Conservation (phyloP, 768 basidiomycete species). For the Podaxis mareebaensis region DNA sequence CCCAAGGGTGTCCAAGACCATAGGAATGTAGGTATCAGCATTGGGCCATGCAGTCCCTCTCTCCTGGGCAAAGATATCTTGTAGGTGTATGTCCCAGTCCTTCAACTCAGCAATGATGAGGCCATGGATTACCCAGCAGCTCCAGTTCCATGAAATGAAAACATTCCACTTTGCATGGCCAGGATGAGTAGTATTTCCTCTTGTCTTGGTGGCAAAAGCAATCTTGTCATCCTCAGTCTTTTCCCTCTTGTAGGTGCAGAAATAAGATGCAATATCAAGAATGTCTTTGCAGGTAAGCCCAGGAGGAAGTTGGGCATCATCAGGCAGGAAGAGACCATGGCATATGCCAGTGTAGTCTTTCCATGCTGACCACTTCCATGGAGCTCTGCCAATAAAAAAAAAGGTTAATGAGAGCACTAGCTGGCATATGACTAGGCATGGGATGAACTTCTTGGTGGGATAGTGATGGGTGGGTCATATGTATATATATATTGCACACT, state of each 20-base stretch:
- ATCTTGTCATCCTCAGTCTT: conserved; percentile 14
- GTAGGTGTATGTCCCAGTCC: neutral
- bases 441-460: neutral
- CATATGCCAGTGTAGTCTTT: conserved; percentile 19
- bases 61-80: neutral
- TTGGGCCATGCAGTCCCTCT: neutral
- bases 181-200: neutral
- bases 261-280: conserved; percentile 19
- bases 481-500: neutral
- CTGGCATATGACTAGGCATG: neutral
- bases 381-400: neutral
- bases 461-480: neutral
- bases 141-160: neutral
- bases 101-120: neutral
- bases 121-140: neutral
- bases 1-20: neutral
- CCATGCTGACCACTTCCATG: conserved; percentile 19
- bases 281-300: neutral
- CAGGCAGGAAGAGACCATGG: conserved; percentile 18
- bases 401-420: conserved; percentile 3
- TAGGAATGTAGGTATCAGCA: neutral
- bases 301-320: neutral
- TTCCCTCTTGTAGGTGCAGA: conserved; percentile 12
- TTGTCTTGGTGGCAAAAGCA: conserved; percentile 14
- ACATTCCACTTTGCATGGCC: neutral